Conservation (phyloP, 495 filamentous ascomycete species). For the Talaromyces wortmannii region DNA sequence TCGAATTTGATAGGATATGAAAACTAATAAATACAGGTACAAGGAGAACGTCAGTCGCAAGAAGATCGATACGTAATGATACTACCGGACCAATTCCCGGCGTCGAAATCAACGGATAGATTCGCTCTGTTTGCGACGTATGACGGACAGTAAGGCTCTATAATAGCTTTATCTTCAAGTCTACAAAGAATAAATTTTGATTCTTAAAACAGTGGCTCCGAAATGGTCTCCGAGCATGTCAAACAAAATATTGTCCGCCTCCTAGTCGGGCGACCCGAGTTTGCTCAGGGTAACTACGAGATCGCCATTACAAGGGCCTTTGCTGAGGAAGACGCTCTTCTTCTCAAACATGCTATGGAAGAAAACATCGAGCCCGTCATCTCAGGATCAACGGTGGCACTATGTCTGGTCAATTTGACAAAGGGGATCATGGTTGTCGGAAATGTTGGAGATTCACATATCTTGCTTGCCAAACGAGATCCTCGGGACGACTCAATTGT, state of each 20-base stretch:
- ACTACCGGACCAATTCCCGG: slow-evolving; percentile 24
- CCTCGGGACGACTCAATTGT: slow-evolving; percentile 14
- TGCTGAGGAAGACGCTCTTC: slow-evolving; percentile 7
- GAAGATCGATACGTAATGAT: slow-evolving; percentile 26
- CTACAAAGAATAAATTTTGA: not conserved
- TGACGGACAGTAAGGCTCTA: slow-evolving; percentile 30
- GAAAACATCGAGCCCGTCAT: slow-evolving; percentile 19
- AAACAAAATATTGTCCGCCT: slow-evolving; percentile 19
- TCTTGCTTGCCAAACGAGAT: slow-evolving; percentile 26
- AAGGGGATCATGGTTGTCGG: slow-evolving; percentile 25
- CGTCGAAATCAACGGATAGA: slow-evolving; percentile 18
- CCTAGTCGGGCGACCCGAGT: slow-evolving; percentile 22
- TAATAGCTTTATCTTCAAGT: slow-evolving; percentile 1
- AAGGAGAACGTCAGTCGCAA: slow-evolving; percentile 23
- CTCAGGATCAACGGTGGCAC: slow-evolving; percentile 29
- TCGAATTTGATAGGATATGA: not conserved
- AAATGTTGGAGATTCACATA: slow-evolving; percentile 36
- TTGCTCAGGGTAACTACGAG: slow-evolving; percentile 13
- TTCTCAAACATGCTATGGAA: slow-evolving; percentile 20
- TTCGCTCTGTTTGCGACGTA: slow-evolving; percentile 33
- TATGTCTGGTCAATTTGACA: slow-evolving; percentile 30
- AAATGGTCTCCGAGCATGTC: slow-evolving; percentile 26
- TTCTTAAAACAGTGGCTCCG: slow-evolving; percentile 20
- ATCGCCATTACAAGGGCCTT: slow-evolving; percentile 10
- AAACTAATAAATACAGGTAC: slow-evolving; percentile 16